Base-by-base conservation (phyloP, 768 basidiomycete genomes). In the Sistotremastrum niveocremeum region DNA sequence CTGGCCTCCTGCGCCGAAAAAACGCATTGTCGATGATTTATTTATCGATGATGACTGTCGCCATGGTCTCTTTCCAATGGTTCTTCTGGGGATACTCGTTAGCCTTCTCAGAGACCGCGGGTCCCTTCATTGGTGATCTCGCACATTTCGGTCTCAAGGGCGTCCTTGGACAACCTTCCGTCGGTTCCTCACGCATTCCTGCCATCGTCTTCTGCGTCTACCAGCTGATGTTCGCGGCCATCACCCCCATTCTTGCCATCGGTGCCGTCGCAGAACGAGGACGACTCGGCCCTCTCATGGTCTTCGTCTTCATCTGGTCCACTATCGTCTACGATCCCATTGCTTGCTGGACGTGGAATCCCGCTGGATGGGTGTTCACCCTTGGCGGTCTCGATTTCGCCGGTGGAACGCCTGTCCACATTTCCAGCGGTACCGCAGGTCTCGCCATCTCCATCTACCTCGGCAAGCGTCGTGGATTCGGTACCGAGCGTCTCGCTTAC, bases 11-110 rank as follows among this genome's bases (percentile, higher is more conserved):
- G 33, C 68, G 94, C 42, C 69, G 94, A 49, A 98, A 98, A 65
- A 95, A 95, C 54, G 94, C 94, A 0, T 70, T 97, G 12, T 84
- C 80, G 37, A 85, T 93, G 79, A 83, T 94, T 11, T 90, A 77
- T 60, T 72, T 83, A 11, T 77, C 77, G 46, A 79, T 90, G 72
- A 72, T 82, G 54, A 74, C 76, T 0, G 56, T 90, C 8, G 90
- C 80, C 0, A 73, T 84, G 54, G 84, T 89, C 33, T 81, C 81
- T 4, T 89, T 90, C 67, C 51, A 90, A 82, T 93, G 89, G 89
- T 91, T 89, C 70, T 91, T 94, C 72, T 95, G 93, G 93, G 93
- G 93, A 51, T 97, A 74, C 66, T 91, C 89, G 2, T 69, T 98
- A 28, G 76, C 93, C 0, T 98, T 98, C 67, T 84, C 81, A 49